Evolutionary conservation across 345 rosid genomes (phyloP).

Genomic region (Populus deltoides): DNA sequence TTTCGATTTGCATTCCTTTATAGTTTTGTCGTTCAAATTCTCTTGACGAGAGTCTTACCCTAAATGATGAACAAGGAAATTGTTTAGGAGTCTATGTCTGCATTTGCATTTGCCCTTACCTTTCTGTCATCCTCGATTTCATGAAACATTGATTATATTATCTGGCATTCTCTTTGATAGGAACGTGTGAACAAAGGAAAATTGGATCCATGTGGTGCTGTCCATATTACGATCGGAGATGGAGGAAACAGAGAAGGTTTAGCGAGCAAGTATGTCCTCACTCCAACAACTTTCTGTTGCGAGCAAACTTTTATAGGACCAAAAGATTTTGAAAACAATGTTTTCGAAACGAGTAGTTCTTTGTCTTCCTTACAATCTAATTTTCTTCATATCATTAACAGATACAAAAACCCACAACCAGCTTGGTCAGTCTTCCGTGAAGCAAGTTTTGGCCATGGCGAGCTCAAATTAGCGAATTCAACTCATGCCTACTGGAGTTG

Average conservation of each 20-base stretch:
- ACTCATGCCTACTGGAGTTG: constrained; percentile 90
- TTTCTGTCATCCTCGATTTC: constrained; percentile 5
- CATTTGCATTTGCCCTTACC: background rate
- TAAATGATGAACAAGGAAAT: background rate
- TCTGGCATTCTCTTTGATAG: constrained; percentile 39
- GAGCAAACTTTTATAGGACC: background rate
- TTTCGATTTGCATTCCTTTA: background rate
- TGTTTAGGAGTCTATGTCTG: background rate
- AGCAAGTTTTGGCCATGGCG: constrained; percentile 98
- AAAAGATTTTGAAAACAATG: background rate
- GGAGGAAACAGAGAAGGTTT: constrained; percentile 96
- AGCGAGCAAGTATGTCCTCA: constrained; percentile 57
- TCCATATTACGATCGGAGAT: constrained; percentile 87
- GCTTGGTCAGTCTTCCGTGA: constrained; percentile 93
- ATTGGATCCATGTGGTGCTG: constrained; percentile 66
- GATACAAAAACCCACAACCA: constrained; percentile 65
- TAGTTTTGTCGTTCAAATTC: background rate
- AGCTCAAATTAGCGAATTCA: constrained; percentile 68
- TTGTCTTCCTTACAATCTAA: background rate
- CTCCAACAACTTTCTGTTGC: background rate
- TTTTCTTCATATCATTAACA: constrained; percentile 20
- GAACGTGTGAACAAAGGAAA: constrained; percentile 64
- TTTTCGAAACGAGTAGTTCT: background rate
- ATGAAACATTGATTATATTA: constrained; percentile 8
- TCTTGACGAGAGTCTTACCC: background rate